Percentiles rank a stretch among this genome's conserved stretches.
phyloP scores from a whole-genome alignment of 306 rosid genomes.

The Argentina anserina region DNA sequence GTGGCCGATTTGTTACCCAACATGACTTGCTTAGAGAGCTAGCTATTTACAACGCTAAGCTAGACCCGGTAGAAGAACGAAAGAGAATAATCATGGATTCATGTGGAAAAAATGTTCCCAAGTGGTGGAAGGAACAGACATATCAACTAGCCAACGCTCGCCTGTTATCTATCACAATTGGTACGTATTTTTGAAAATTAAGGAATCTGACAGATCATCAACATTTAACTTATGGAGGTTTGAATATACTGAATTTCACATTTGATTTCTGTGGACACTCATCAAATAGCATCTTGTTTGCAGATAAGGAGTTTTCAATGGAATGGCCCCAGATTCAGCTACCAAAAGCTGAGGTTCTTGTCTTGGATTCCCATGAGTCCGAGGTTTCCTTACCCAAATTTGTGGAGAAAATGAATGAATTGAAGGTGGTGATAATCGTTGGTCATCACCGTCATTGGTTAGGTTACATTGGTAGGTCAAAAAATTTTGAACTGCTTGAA shows the following conservation, averaged over 20 bases:
- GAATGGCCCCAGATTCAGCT: slow-evolving; percentile 28
- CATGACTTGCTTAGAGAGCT: slow-evolving; percentile 33
- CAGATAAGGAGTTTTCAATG: no score
- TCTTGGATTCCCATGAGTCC: slow-evolving; percentile 38
- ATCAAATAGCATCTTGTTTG: no score
- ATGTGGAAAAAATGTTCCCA: not conserved
- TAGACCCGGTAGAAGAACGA: not conserved
- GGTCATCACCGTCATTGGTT: slow-evolving; percentile 32
- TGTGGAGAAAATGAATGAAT: slow-evolving; percentile 40
- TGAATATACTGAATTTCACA: no score
- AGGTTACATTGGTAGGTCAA: no score
- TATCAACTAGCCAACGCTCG: not conserved
- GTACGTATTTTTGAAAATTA: no score
- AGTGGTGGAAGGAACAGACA: not conserved
- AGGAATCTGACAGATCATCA: no score
- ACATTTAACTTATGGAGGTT: no score
- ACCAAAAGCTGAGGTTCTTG: slow-evolving; percentile 46
- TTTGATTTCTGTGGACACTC: no score
- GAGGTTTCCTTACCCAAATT: slow-evolving; percentile 43
- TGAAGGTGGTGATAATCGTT: slow-evolving; percentile 53
- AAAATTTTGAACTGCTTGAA: slow-evolving; percentile 32
- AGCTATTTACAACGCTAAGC: not conserved
- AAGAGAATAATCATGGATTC: not conserved
- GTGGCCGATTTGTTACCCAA: slow-evolving; percentile 36
- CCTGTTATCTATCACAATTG: not conserved